Base-by-base conservation (phyloP, 75 land plant genomes). In the Pinus tabuliformis region DNA sequence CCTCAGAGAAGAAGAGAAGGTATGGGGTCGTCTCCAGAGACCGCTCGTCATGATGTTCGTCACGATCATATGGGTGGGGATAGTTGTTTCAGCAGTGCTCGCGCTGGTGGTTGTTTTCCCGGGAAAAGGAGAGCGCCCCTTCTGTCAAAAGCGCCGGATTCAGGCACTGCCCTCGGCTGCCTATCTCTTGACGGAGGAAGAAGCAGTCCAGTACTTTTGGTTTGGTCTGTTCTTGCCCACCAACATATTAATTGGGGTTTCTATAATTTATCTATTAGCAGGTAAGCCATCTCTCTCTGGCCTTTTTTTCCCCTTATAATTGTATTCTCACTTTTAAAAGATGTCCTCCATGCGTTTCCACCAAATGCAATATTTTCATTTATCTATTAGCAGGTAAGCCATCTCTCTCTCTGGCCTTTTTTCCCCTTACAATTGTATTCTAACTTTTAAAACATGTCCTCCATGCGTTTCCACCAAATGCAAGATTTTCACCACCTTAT, bases 191-290 rank as follows among this genome's bases (percentile, higher is more conserved):
- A 97, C 99, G 12, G 93, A 97, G 42, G 90, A 95, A 61, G 95
- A 97, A 76, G 91, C 91, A 1, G 89, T 82, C 2, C 87, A 92
- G 56, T 95, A 87, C 56, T 94, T 83, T 82, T 97, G 92, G 93
- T 75, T 90, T 76, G 89, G 88, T 18, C 83, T 88, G 21, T 97
- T 94, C 70, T 11, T 95, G 39, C 99, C 99, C 0, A 87, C 98
- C 3, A 75, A 74, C 18, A 18, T 92, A 15, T 26, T 95, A 24
- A 89, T 95, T 78, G 70, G 76, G 39, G 82, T 78, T 3, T 83
- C 99, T 6, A 57, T 76, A 2, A n/a, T 88, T 18, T 97, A 92
- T 63, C 86, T 97, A 2, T 36, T 94, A 12, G 91, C 99, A 26
- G 99, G 99, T 97, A 5, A 77, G 88, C 37, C n/a, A 45, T 71